Percentiles rank a stretch among this genome's conserved stretches.
phyloP scores from a whole-genome alignment of 139 green algal genomes.

The Dunaliella primolecta region DNA sequence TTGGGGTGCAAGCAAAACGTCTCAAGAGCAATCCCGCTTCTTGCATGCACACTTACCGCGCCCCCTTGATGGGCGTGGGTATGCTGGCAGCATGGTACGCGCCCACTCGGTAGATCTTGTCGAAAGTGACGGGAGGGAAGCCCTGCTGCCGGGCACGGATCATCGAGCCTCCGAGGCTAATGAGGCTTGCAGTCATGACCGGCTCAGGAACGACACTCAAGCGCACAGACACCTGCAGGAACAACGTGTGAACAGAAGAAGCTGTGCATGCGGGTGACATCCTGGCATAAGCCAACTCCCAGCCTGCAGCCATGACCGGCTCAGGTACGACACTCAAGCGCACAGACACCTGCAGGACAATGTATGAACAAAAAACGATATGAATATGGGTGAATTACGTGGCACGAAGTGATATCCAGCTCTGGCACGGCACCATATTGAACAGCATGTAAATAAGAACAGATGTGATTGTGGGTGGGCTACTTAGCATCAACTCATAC shows the following conservation, averaged over 20 bases:
- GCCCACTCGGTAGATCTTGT: conserved; percentile 44
- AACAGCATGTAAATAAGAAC: no score
- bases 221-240: neutral
- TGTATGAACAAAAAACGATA: no score
- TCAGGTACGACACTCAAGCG: neutral
- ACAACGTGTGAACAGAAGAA: no score
- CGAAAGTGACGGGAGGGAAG: conserved; percentile 27
- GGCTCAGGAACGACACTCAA: neutral
- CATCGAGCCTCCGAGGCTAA: conserved; percentile 39
- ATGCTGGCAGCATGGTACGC: conserved; percentile 32
- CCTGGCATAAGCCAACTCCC: no score
- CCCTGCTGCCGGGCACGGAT: conserved; percentile 57
- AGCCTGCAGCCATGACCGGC: conserved; percentile 18
- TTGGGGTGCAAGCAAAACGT: no score
- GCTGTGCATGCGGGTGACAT: no score
- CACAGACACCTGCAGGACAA: neutral
- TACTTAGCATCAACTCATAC: conserved; percentile 22
- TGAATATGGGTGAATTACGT: no score
- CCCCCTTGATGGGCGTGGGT: conserved; percentile 51
- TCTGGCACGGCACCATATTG: neutral
- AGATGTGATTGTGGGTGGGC: no score
- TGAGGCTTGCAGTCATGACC: conserved; percentile 19
- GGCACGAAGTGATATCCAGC: conserved; percentile 17
- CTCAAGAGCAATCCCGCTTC: no score
- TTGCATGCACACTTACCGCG: conserved; percentile 1